These are phyloP conservation scores for Asparagopsis taxiformis DNA, from an alignment of 31 red algal species.

Conservation along the genomic window DNA sequence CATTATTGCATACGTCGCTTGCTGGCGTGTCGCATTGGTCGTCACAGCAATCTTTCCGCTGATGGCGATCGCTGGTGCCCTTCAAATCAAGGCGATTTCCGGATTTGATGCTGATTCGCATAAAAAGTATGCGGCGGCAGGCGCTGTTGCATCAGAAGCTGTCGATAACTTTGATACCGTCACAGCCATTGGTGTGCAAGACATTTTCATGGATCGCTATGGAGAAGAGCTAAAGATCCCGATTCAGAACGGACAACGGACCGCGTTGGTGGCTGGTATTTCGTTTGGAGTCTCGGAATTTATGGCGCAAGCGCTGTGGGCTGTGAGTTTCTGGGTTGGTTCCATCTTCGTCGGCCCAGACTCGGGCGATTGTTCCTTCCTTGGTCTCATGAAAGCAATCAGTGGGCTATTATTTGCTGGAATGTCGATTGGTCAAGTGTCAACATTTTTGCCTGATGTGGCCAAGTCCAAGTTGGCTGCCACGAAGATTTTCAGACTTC, in stretches of 20 bases:
- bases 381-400: constrained; percentile 59
- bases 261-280: constrained; percentile 42
- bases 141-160: constrained; percentile 62
- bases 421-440: constrained; percentile 58
- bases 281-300: constrained; percentile 67
- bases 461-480: constrained; percentile 62
- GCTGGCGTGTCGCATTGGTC: constrained; percentile 69
- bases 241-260: constrained; percentile 22
- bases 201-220: constrained; percentile 68
- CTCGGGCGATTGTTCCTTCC: constrained; percentile 37
- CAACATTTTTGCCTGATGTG: constrained; percentile 46
- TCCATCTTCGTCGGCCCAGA: constrained; percentile 57
- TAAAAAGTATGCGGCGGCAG: constrained; percentile 49
- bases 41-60: constrained; percentile 51
- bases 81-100: constrained; percentile 56
- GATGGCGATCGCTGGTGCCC: constrained; percentile 31
- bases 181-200: constrained; percentile 60
- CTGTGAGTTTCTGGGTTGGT: constrained; percentile 67
- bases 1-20: constrained; percentile 50
- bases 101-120: constrained; percentile 66
- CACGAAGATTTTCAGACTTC: constrained; percentile 66
- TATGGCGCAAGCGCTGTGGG: constrained; percentile 44
- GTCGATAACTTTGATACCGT: constrained; percentile 82
- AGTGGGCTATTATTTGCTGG: constrained; percentile 66
- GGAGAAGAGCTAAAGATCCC: constrained; percentile 40